Evolutionary conservation across 441 rosid genomes (phyloP).

Genomic region (Omphalea diandra): DNA sequence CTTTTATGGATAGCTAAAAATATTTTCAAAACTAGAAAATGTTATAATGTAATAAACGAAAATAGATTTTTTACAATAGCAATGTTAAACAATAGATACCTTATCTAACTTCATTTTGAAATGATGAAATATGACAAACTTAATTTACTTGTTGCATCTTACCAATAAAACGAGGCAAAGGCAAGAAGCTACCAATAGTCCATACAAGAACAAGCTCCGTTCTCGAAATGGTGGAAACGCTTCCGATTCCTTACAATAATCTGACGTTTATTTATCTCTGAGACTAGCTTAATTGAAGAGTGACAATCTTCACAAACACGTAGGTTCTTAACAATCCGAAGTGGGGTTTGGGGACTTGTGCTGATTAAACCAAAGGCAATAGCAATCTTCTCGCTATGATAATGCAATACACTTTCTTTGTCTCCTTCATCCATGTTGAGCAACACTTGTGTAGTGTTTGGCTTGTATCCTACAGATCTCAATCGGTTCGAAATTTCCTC

Average conservation of each 20-base stretch:
- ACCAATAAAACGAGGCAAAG: neutral
- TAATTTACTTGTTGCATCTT: neutral
- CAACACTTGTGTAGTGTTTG: constrained; percentile 53
- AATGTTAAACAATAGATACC: too few relatives aligned
- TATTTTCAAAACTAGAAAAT: too few relatives aligned
- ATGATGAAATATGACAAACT: neutral
- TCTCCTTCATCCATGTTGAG: constrained; percentile 50
- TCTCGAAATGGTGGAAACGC: constrained; percentile 27
- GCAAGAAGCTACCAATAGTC: constrained; percentile 31
- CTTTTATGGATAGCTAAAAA: too few relatives aligned
- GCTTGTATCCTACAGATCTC: constrained; percentile 44
- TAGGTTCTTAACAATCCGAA: constrained; percentile 25
- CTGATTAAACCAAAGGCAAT: constrained; percentile 57
- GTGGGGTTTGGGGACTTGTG: constrained; percentile 39
- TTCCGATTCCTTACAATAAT: constrained; percentile 23
- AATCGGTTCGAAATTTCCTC: constrained; percentile 40
- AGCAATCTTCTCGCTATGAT: constrained; percentile 68
- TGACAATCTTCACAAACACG: constrained; percentile 30
- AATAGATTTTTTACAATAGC: too few relatives aligned
- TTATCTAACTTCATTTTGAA: too few relatives aligned
- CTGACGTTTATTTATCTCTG: constrained; percentile 17
- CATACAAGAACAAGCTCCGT: constrained; percentile 23
- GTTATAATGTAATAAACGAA: too few relatives aligned
- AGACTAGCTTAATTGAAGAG: constrained; percentile 25
- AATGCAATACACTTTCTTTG: constrained; percentile 42